These are phyloP conservation scores for Yamadazyma friedrichii DNA, from an alignment of 1,139 yeast species.

Conservation along the genomic window DNA sequence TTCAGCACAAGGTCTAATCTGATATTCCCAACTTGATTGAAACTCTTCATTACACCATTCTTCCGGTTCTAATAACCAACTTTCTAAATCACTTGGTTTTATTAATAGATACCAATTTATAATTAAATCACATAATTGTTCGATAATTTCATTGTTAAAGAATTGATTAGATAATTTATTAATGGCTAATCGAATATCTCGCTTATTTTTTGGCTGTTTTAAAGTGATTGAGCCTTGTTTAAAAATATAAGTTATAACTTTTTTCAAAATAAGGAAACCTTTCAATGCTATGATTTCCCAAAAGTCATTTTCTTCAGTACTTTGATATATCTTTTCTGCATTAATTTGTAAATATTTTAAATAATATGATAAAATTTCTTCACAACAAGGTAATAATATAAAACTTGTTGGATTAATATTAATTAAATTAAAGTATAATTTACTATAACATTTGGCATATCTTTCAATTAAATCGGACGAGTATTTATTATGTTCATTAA, in stretches of 20 bases:
- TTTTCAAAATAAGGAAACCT: conserved; percentile 65
- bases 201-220: conserved; percentile 59
- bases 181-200: conserved; percentile 60
- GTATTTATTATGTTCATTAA: conserved; percentile 53
- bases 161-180: conserved; percentile 50
- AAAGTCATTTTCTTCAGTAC: conserved; percentile 54
- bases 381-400: conserved; percentile 63
- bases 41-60: conserved; percentile 88
- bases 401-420: conserved; percentile 68
- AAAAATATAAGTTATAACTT: conserved; percentile 58
- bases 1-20: conserved; percentile 85
- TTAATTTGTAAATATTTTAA: conserved; percentile 60
- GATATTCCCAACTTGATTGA: conserved; percentile 77
- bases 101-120: conserved; percentile 72
- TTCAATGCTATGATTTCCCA: conserved; percentile 80
- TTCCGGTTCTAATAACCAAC: conserved; percentile 85
- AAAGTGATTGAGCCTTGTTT: conserved; percentile 68
- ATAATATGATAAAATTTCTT: conserved; percentile 56
- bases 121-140: conserved; percentile 61
- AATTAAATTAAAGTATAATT: conserved; percentile 60
- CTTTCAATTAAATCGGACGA: conserved; percentile 62
- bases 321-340: conserved; percentile 57
- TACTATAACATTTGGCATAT: conserved; percentile 73
- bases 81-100: conserved; percentile 71
- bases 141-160: conserved; percentile 56